Evolutionary conservation across 1,284 basidiomycete genomes (phyloP).

Genomic region (Sporisorium sorghi): DNA sequence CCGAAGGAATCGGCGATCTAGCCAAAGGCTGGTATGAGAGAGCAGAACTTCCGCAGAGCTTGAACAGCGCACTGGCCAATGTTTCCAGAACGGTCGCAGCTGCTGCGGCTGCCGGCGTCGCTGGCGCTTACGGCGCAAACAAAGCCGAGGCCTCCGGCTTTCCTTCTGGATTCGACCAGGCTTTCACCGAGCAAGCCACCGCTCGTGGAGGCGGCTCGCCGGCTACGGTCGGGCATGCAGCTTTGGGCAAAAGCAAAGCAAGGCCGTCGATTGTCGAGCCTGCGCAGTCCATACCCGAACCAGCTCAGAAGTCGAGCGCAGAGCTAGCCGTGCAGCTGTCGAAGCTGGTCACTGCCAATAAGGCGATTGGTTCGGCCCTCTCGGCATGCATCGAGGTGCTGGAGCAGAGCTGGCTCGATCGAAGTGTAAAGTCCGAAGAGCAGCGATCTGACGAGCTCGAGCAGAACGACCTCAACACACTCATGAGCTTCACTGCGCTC

Average conservation of each 20-base stretch:
- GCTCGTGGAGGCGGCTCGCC: constrained; percentile 12
- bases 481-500: constrained; percentile 59
- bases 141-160: constrained; percentile 33
- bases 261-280: constrained; percentile 6
- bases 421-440: neutral
- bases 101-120: constrained; percentile 33
- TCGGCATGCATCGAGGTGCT: constrained; percentile 39
- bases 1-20: constrained; percentile 56
- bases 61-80: constrained; percentile 53
- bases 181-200: constrained; percentile 26
- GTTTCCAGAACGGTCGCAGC: constrained; percentile 54
- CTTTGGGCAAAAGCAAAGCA: constrained; percentile 6
- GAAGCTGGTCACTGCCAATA: constrained; percentile 43
- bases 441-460: constrained; percentile 22
- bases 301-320: constrained; percentile 7
- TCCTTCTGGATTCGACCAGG: constrained; percentile 43
- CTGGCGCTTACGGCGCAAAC: constrained; percentile 23
- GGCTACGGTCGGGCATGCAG: constrained; percentile 28
- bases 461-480: constrained; percentile 36
- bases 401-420: constrained; percentile 18
- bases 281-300: neutral
- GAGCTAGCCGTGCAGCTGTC: constrained; percentile 23
- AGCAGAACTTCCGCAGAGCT: constrained; percentile 45
- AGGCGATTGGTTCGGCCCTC: constrained; percentile 48
- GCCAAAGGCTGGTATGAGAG: constrained; percentile 60